Evolutionary conservation across 2,329 filamentous ascomycete genomes (phyloP).

Genomic region (Colletotrichum limetticola): DNA sequence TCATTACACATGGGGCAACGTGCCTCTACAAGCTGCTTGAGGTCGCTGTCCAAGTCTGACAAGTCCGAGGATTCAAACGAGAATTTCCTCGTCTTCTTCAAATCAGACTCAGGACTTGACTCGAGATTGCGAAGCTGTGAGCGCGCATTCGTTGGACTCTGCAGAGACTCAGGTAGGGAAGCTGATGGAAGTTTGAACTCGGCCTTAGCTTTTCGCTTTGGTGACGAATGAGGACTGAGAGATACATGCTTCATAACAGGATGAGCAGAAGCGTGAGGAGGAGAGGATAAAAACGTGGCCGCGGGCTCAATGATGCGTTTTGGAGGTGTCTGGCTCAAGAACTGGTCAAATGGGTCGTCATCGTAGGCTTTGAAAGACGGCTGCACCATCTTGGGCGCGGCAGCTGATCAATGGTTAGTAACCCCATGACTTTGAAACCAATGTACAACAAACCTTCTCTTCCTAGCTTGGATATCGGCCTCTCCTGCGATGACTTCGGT

Average conservation of each 20-base stretch:
- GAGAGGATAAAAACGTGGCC: slow-evolving; percentile 12
- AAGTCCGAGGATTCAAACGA: slow-evolving; percentile 24
- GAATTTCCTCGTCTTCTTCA: slow-evolving; percentile 8
- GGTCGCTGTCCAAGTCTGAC: slow-evolving; percentile 1
- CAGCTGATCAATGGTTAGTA: slow-evolving; percentile 9
- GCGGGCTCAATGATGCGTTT: neutral
- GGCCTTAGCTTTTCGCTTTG: neutral
- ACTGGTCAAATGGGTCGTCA: slow-evolving; percentile 28
- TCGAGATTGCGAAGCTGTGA: neutral
- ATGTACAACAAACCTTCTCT: slow-evolving; percentile 10
- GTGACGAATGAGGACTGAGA: slow-evolving; percentile 22
- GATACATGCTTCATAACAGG: slow-evolving; percentile 7
- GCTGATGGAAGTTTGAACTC: slow-evolving; percentile 11
- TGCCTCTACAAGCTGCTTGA: slow-evolving; percentile 33
- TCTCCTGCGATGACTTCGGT: neutral
- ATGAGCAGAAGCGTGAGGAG: neutral
- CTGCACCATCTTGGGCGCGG: neutral
- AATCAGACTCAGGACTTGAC: neutral
- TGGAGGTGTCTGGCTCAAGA: slow-evolving; percentile 2
- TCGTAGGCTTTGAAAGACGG: slow-evolving; percentile 32
- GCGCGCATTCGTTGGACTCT: slow-evolving; percentile 7
- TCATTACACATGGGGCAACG: slow-evolving; percentile 75
- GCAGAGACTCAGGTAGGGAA: slow-evolving; percentile 3
- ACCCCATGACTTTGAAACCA: no score
- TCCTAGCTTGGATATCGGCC: neutral